Evolutionary conservation across 345 rosid genomes (phyloP), one percentile per base, ranked within the genome.

Genomic region (Lumnitzera littorea): DNA sequence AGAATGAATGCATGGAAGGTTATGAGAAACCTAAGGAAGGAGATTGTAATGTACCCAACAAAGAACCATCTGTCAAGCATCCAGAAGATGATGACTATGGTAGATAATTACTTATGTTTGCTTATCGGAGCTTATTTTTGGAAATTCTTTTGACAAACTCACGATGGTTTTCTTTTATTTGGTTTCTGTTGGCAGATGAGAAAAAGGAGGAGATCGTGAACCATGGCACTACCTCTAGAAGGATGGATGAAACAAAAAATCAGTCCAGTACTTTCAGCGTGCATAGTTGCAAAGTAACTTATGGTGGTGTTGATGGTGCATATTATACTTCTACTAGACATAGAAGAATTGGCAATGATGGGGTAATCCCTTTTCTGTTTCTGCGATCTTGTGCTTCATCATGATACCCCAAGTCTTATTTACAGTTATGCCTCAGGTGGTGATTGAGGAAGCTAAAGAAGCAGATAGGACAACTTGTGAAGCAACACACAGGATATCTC

Each of bases 261-360:
- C 76, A 64, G 67, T 62, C 68, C 63, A 74, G 46, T 15, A 70
- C 53, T 31, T 70, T 72, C 57, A 72, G 82, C 65, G 74, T 67
- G 27, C 80, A 76, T 55, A 72, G 72, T 50, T 75, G 70, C 70
- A 89, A 75, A 74, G 90, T 84, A 56, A 85, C 94, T 1, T 84
- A 80, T 62, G 97, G 98, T 36, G 97, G 97, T 51, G 77, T 82
- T 12, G 71, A 89, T 70, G 97, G 98, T 58, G 84, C 91, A 14
- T 92, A 87, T 66, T 89, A 85, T 66, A 77, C 90, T 53, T 78
- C 89, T 1, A 75, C 81, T 12, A 81, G 77, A 71, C 76, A 81
- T 61, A 82, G 84, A 57, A 85, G 80, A 72, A 65, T 72, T 1
- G 94, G 72, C 69, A 67, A 64, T 61, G 90, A 87, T 70, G 97